Evolutionary conservation across 2,329 filamentous ascomycete genomes (phyloP).

Genomic region (Fusarium buxicola): DNA sequence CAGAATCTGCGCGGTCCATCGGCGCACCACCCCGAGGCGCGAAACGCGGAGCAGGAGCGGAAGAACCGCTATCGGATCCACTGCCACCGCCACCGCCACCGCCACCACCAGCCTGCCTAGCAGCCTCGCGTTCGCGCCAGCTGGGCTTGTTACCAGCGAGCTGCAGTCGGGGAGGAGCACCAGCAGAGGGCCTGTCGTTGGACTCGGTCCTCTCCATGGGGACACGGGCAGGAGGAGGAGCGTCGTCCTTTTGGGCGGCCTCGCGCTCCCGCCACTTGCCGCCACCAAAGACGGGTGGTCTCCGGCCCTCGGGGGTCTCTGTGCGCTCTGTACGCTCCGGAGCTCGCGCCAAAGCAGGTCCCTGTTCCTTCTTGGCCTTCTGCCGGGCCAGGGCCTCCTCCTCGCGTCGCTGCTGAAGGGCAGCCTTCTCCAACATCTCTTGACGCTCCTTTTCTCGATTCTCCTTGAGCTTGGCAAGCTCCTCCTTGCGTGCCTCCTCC

Average conservation of each 20-base stretch:
- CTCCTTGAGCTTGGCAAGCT: constrained; percentile 74
- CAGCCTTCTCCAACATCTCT: constrained; percentile 72
- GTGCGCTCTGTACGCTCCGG: constrained; percentile 45
- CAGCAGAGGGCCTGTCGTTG: constrained; percentile 54
- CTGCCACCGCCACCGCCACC: constrained; percentile 50
- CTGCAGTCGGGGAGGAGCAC: constrained; percentile 70
- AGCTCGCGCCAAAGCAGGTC: constrained; percentile 41
- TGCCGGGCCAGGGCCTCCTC: constrained; percentile 86
- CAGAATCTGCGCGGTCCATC: constrained; percentile 58
- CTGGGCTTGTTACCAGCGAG: constrained; percentile 69
- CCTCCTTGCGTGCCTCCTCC: constrained; percentile 82
- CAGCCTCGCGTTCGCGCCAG: constrained; percentile 80
- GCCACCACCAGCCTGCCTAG: constrained; percentile 57
- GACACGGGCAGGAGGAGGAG: constrained; percentile 47
- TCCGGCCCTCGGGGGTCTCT: constrained; percentile 48
- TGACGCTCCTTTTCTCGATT: constrained; percentile 75
- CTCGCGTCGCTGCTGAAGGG: constrained; percentile 82
- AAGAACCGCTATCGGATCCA: constrained; percentile 51
- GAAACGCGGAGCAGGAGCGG: constrained; percentile 55
- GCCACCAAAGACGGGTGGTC: constrained; percentile 49
- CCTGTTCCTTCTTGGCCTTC: constrained; percentile 72
- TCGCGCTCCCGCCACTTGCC: constrained; percentile 60
- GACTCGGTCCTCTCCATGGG: constrained; percentile 61
- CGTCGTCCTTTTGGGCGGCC: constrained; percentile 45
- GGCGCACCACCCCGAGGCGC: constrained; percentile 54